Evolutionary conservation across 331 rosid genomes (phyloP).

Genomic region (Quercus phellos): DNA sequence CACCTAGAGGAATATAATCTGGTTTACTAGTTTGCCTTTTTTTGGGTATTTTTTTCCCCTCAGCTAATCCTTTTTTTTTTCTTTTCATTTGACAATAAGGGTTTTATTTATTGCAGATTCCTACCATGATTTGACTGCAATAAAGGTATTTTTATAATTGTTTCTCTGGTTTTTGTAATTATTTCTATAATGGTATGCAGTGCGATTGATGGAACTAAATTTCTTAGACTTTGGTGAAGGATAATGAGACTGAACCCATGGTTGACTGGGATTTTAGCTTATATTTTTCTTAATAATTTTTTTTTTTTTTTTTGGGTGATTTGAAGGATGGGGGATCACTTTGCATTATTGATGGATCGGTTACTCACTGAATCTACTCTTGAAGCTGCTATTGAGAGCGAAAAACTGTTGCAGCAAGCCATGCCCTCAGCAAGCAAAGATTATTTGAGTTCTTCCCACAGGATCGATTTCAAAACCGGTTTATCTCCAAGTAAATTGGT

Average conservation of each 20-base stretch:
- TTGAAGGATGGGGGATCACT: slow-evolving; percentile 42
- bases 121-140: not conserved
- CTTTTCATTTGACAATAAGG: not conserved
- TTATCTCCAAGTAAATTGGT: slow-evolving; percentile 34
- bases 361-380: slow-evolving; percentile 39
- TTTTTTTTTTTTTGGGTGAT: not conserved
- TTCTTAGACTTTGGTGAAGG: not conserved
- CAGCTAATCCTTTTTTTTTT: not conserved
- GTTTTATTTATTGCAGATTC: slow-evolving; percentile 15
- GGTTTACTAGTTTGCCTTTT: not conserved
- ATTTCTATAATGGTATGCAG: not conserved
- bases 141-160: slow-evolving; percentile 15
- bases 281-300: not conserved
- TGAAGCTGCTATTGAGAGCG: slow-evolving; percentile 32
- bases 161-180: not conserved
- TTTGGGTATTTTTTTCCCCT: not conserved
- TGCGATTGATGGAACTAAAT: not conserved
- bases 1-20: not conserved
- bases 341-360: slow-evolving; percentile 37
- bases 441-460: slow-evolving; percentile 30
- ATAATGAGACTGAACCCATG: not conserved
- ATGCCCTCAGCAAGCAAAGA: slow-evolving; percentile 26
- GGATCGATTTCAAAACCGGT: slow-evolving; percentile 30
- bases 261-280: not conserved
- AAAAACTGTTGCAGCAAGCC: slow-evolving; percentile 26